These are phyloP conservation scores for Aphanoascus verrucosus DNA, from an alignment of 2,329 filamentous ascomycete genomes.

Conservation along the genomic window DNA sequence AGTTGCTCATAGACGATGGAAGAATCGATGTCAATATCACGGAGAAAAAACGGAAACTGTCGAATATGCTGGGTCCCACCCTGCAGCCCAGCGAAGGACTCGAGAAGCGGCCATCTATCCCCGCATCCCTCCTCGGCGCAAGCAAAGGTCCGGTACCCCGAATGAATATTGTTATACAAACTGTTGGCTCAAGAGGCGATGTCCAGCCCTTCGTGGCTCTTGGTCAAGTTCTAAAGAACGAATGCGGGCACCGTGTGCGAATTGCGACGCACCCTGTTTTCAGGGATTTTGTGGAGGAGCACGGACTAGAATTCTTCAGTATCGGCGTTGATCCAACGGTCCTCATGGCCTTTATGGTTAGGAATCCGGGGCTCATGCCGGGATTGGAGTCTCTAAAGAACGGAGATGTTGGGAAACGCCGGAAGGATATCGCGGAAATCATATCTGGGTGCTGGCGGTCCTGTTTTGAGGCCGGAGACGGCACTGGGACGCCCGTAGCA, in stretches of 20 bases:
- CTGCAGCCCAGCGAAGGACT: conserved; percentile 39
- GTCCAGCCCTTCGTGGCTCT: conserved; percentile 66
- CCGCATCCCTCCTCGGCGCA: conserved; percentile 58
- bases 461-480: conserved; percentile 69
- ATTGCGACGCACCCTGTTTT: conserved; percentile 64
- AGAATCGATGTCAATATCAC: conserved; percentile 71
- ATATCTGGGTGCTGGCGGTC: conserved; percentile 79
- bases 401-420: conserved; percentile 64
- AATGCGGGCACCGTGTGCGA: conserved; percentile 60
- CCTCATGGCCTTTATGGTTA: conserved; percentile 84
- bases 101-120: conserved; percentile 22
- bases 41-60: conserved; percentile 55
- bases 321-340: conserved; percentile 67
- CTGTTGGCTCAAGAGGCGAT: conserved; percentile 63
- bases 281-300: conserved; percentile 55
- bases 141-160: conserved; percentile 49
- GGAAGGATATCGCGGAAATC: conserved; percentile 66
- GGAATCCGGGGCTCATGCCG: conserved; percentile 76
- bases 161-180: conserved; percentile 63
- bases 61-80: conserved; percentile 56
- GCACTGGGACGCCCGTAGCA: conserved; percentile 42
- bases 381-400: conserved; percentile 64
- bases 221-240: conserved; percentile 53
- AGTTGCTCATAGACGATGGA: conserved; percentile 53
- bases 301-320: conserved; percentile 62